A percentile compares a stretch with the other conserved stretches of the same genome.
phyloP scores from a whole-genome alignment of 805 yeast species.

The Tanozyma kutaoensis region DNA sequence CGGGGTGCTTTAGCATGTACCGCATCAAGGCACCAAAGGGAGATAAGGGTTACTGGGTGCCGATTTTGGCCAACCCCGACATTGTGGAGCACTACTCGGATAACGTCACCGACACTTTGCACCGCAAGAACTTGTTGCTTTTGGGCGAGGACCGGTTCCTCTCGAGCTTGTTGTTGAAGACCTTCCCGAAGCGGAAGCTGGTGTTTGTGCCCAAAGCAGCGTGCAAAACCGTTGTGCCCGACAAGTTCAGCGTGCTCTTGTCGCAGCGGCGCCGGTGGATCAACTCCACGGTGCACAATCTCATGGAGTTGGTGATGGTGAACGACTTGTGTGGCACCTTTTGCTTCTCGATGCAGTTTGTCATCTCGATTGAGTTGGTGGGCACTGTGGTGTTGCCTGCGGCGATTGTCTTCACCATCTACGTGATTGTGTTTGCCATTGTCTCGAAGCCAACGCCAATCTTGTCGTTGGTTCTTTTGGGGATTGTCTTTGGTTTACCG shows the following conservation, averaged over 20 bases:
- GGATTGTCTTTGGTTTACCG: slow-evolving; percentile 72
- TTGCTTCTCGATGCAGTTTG: slow-evolving; percentile 91
- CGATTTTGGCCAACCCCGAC: slow-evolving; percentile 84
- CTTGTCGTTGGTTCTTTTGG: slow-evolving; percentile 64
- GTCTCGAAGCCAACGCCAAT: slow-evolving; percentile 65
- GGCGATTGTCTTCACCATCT: slow-evolving; percentile 72
- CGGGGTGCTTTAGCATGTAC: slow-evolving; percentile 91
- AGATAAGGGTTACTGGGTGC: slow-evolving; percentile 65
- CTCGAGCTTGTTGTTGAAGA: slow-evolving; percentile 72
- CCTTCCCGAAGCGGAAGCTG: slow-evolving; percentile 84
- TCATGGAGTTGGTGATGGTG: slow-evolving; percentile 75
- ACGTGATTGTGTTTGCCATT: slow-evolving; percentile 62
- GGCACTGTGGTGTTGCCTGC: slow-evolving; percentile 87
- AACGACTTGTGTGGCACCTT: slow-evolving; percentile 88
- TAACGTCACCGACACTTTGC: slow-evolving; percentile 72
- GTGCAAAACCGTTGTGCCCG: slow-evolving; percentile 87
- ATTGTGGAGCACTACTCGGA: slow-evolving; percentile 86
- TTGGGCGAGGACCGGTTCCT: slow-evolving; percentile 87
- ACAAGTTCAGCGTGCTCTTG: slow-evolving; percentile 58
- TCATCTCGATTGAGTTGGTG: slow-evolving; percentile 67
- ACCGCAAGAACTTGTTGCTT: slow-evolving; percentile 70
- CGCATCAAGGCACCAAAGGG: slow-evolving; percentile 86
- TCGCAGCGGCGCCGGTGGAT: slow-evolving; percentile 97
- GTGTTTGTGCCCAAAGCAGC: slow-evolving; percentile 83
- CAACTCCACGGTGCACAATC: slow-evolving; percentile 85